Base-by-base conservation (phyloP, 441 rosid genomes). In the Populus hybrid region DNA sequence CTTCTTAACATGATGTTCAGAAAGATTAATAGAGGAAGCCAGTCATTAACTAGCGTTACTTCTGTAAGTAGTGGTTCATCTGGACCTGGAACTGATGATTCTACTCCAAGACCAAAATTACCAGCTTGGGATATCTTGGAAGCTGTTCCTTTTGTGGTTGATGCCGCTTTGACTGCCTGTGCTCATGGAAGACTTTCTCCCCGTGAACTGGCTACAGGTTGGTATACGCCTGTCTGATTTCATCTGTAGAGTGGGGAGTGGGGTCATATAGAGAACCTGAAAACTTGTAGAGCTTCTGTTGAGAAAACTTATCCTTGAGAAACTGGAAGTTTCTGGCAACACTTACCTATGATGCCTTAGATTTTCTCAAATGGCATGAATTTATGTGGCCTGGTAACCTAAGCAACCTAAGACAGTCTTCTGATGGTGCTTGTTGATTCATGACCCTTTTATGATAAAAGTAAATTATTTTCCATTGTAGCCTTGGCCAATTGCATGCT, bases 91-190 rank as follows among this genome's bases (percentile, higher is more conserved):
- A 85, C 84, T 40, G 98, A 93, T 69, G 99, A 95, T 81, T 76
- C 86, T 32, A 87, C 83, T 54, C 67, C 83, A 78, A 92, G 90
- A 84, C 97, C 94, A 80, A 93, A 92, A 84, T 81, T 97, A 80
- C 98, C 99, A 74, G 99, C 97, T 61, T 97, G 99, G 99, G 95
- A 97, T 79, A 90, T 97, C 84, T 85, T 97, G 83, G 97, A 95
- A 88, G 97, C 92, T 34, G 88, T 93, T 84, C 99, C 99, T 28
- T 89, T 88, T 84, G 99, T 87, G 68, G 93, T 95, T 70, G 93
- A 93, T 89, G 98, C 99, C 76, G 94, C 99, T 85, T 86, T 97
- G 81, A 88, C 97, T 28, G 99, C 99, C 36, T 94, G 99, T 82
- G 99, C 97, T 80, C 96, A 95, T 84, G 97, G 97, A 81, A 89